A percentile compares a stretch with the other conserved stretches of the same genome.
phyloP scores from a whole-genome alignment of 2,329 filamentous ascomycete genomes.

The Cercospora nicotianae region DNA sequence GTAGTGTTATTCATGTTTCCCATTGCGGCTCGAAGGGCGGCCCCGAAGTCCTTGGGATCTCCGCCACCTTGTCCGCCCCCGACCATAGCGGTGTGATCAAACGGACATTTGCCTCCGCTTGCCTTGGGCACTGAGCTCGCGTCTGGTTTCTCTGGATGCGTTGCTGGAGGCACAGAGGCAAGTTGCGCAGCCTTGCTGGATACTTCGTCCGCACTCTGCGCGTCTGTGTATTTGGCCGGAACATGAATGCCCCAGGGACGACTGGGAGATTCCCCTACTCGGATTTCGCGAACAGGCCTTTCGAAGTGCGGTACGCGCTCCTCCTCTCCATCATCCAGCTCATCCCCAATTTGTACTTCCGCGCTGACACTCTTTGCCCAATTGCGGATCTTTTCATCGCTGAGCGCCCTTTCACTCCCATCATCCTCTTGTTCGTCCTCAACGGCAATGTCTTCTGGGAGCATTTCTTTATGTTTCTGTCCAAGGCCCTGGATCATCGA shows the following conservation, averaged over 20 bases:
- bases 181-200: slow-evolving; percentile 48
- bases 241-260: slow-evolving; percentile 90
- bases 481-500: slow-evolving; percentile 93
- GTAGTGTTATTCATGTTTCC: not conserved
- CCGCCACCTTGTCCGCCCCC: not conserved
- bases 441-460: slow-evolving; percentile 59
- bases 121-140: slow-evolving; percentile 2
- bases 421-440: slow-evolving; percentile 47
- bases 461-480: slow-evolving; percentile 81
- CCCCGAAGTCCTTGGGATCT: not conserved
- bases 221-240: slow-evolving; percentile 54
- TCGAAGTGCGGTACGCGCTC: slow-evolving; percentile 76
- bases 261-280: slow-evolving; percentile 91
- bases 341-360: slow-evolving; percentile 48
- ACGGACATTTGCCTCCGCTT: slow-evolving; percentile 28
- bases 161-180: slow-evolving; percentile 45
- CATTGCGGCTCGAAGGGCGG: not conserved
- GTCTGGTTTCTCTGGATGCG: slow-evolving; percentile 7
- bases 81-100: slow-evolving; percentile 21
- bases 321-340: slow-evolving; percentile 50
- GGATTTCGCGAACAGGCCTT: slow-evolving; percentile 78
- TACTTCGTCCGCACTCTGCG: slow-evolving; percentile 38
- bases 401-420: slow-evolving; percentile 47
- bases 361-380: slow-evolving; percentile 79
- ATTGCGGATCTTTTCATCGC: slow-evolving; percentile 73